Evolutionary conservation across 1,139 yeast species (phyloP), one percentile per base, ranked within the genome.

Genomic region (Blastobotrys raffinosifermentans): DNA sequence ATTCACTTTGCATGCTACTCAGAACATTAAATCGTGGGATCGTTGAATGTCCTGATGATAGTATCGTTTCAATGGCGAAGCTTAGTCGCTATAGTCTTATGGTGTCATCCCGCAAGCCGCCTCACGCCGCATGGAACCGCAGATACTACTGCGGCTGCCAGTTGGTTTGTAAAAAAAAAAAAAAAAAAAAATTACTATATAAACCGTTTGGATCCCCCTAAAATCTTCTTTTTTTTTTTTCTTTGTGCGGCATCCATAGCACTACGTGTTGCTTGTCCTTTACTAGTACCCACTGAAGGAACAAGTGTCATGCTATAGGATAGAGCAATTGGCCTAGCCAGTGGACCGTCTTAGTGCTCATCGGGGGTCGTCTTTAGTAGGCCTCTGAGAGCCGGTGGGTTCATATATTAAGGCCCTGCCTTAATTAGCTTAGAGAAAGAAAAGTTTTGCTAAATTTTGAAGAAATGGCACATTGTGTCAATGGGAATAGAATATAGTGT

Each of bases 171-270:
- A n/a, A n/a, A n/a, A n/a, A n/a, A n/a, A n/a, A n/a, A n/a, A n/a
- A n/a, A n/a, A n/a, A n/a, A n/a, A n/a, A n/a, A n/a, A n/a, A n/a
- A n/a, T n/a, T n/a, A n/a, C n/a, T n/a, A n/a, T n/a, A n/a, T n/a
- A n/a, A n/a, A n/a, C n/a, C n/a, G 19, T 31, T 20, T 35, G 32
- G 29, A 21, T 22, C 32, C 34, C 27, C 31, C 30, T 34, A 38
- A 39, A 41, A 42, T 33, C 35, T 38, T 41, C 40, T 43, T 33
- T 41, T 46, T 38, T 51, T 62, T 57, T 57, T 47, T 49, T 61
- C 64, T 53, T 56, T 56, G 78, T 75, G 80, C 81, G 80, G 80
- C 75, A 73, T 70, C 80, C 80, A 70, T 73, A 73, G 73, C 79
- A 70, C 64, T 67, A 77, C 80, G 80, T 75, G 80, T 75, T 75